These are phyloP conservation scores for Suhomyces sp. DNA, from an alignment of 805 yeast genomes.

Conservation along the genomic window DNA sequence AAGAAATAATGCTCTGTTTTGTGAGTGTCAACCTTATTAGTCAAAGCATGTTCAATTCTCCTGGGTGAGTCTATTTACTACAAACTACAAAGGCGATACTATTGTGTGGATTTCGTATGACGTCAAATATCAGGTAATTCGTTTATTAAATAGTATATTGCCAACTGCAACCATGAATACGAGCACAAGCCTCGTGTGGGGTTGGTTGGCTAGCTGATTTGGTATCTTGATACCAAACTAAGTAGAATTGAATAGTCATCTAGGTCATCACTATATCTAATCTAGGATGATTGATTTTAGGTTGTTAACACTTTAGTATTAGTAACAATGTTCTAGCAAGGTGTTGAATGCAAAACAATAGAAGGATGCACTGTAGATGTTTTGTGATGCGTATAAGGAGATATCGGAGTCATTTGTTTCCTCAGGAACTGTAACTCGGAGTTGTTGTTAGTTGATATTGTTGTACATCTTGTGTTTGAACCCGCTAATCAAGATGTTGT, in stretches of 20 bases:
- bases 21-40: not conserved
- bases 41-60: not conserved
- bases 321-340: not conserved
- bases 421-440: not conserved
- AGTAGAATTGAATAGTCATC: not conserved
- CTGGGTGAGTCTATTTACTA: not conserved
- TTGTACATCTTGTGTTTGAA: conserved; percentile 16
- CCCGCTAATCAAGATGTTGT: conserved; percentile 12
- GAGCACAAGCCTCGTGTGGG: not conserved
- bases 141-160: not conserved
- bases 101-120: not conserved
- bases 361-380: not conserved
- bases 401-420: not conserved
- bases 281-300: not conserved
- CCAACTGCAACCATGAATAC: not conserved
- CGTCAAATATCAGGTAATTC: not conserved
- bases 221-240: not conserved
- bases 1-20: not conserved
- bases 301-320: not conserved
- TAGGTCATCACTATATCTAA: not conserved
- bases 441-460: conserved; percentile 10
- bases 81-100: not conserved
- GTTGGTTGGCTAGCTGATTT: not conserved
- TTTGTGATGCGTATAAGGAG: not conserved
- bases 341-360: not conserved